Percentiles rank a stretch among this genome's conserved stretches.
These are phyloP conservation scores for Populus hybrid DNA, from an alignment of 441 rosid species.

Conservation along the genomic window DNA sequence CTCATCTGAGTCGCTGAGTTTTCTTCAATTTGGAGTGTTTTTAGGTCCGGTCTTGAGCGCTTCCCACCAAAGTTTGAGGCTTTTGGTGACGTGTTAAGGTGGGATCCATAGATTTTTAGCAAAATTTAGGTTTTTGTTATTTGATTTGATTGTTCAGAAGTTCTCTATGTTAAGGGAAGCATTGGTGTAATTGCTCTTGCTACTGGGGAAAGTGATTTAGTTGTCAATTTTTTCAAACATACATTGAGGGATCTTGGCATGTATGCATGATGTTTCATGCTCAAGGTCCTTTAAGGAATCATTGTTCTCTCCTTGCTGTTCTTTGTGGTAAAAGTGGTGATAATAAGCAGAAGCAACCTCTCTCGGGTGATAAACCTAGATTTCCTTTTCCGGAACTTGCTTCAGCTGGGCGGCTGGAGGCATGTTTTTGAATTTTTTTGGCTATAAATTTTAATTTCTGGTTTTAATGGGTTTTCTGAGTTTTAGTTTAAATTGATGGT, in stretches of 20 bases:
- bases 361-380: slow-evolving; percentile 41
- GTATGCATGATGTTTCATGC: slow-evolving; percentile 89
- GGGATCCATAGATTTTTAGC: slow-evolving; percentile 23
- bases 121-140: slow-evolving; percentile 34
- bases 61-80: slow-evolving; percentile 14
- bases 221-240: slow-evolving; percentile 6
- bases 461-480: not conserved
- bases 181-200: slow-evolving; percentile 16
- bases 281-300: slow-evolving; percentile 86
- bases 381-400: slow-evolving; percentile 84
- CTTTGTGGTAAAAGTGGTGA: slow-evolving; percentile 45
- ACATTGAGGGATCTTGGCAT: slow-evolving; percentile 43
- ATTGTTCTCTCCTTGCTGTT: slow-evolving; percentile 83
- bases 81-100: slow-evolving; percentile 20
- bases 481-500: slow-evolving; percentile 4
- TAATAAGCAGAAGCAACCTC: slow-evolving; percentile 42
- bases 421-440: slow-evolving; percentile 22
- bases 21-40: slow-evolving; percentile 23
- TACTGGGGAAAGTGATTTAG: not conserved
- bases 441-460: slow-evolving; percentile 2
- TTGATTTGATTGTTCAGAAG: slow-evolving; percentile 21
- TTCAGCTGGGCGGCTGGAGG: slow-evolving; percentile 94
- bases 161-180: slow-evolving; percentile 20
- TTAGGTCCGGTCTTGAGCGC: slow-evolving; percentile 18
- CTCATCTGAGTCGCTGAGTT: slow-evolving; percentile 37